Base-by-base conservation (phyloP, 176 grass and related monocot genomes). In the Raddia distichophylla region DNA sequence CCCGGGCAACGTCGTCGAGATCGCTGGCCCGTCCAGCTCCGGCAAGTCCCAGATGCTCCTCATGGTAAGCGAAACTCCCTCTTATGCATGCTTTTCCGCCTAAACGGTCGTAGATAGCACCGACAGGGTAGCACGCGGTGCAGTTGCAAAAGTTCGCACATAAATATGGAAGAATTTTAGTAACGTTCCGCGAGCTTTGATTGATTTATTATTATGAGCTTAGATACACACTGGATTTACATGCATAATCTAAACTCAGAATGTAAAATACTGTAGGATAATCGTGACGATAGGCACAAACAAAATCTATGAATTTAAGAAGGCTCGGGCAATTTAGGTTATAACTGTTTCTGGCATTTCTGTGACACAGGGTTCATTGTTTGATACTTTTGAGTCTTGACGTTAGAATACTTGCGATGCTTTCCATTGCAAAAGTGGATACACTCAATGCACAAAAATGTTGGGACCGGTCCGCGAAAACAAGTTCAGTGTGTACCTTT, bases 1-100 rank as follows among this genome's bases (percentile, higher is more conserved):
- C 82, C 74, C 86, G 40, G 91, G 93, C 78, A 99, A 95, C 48
- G 75, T 95, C 59, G 89, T 95, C 68, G 93, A 99, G 93, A 99
- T 99, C 64, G 64, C 93, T 5, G 96, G 96, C 32, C 93, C 91
- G 56, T 93, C 89, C 10, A 87, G 89, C 79, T 95, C 96, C 13
- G 93, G 90, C 84, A 99, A 99, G 84, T 90, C 96, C 20, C 89
- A 95, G 73, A 73, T 95, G 7, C 89, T 99, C 61, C 84, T 95
- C 76, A 88, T 77, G 93, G 96, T 93, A 91, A 74, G 54, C 8
- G 7, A 50, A 74, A 22, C 46, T 9, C 10, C 18, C 15, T 34
- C 10, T 3, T 11, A 2, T 20, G 16, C 42, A 16, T 4, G 32
- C 1, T 34, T 10, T 17, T 72, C 43, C 18, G 12, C 32, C n/a